These are phyloP conservation scores for Viridothelium virens DNA, from an alignment of 495 filamentous ascomycete genomes.

Conservation along the genomic window DNA sequence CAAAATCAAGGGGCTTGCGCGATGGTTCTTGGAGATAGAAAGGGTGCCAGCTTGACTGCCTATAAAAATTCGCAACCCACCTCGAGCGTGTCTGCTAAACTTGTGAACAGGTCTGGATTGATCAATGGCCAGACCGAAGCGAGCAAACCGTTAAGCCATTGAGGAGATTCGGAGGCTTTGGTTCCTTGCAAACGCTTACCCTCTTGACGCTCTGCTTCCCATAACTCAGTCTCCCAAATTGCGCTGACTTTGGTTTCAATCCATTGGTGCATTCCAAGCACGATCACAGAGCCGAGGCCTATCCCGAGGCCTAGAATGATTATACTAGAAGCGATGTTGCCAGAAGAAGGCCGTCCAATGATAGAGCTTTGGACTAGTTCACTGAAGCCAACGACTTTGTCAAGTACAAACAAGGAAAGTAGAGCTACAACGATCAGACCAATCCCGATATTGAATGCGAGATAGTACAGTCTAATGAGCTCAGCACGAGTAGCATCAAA, in stretches of 20 bases:
- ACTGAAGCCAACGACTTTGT: neutral
- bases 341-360: neutral
- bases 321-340: neutral
- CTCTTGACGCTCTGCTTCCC: constrained; percentile 48
- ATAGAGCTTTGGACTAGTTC: neutral
- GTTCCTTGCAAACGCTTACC: constrained; percentile 38
- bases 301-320: neutral
- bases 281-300: neutral
- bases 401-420: neutral
- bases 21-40: neutral
- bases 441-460: constrained; percentile 39
- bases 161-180: constrained; percentile 50
- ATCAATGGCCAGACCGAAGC: constrained; percentile 59
- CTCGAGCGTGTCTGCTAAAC: constrained; percentile 56
- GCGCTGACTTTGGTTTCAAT: constrained; percentile 43
- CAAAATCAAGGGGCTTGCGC: no score
- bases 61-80: constrained; percentile 16
- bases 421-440: neutral
- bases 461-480: constrained; percentile 41
- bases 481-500: constrained; percentile 44
- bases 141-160: constrained; percentile 60
- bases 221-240: constrained; percentile 55
- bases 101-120: constrained; percentile 61
- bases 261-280: constrained; percentile 46
- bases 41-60: neutral